Evolutionary conservation across 2,329 filamentous ascomycete genomes (phyloP), one percentile per base, ranked within the genome.

Genomic region (Pseudogymnoascus pannorum): DNA sequence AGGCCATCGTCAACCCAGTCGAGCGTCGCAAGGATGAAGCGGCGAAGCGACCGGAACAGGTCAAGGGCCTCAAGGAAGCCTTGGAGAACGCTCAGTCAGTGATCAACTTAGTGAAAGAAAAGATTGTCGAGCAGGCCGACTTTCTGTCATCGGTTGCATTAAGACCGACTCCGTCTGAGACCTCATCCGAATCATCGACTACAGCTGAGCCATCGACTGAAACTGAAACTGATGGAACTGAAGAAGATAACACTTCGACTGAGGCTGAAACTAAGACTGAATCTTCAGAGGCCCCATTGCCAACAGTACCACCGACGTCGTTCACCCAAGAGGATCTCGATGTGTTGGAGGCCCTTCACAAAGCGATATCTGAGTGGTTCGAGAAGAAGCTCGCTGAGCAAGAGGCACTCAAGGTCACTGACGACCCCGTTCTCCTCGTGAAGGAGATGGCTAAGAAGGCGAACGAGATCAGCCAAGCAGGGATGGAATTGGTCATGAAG

Each of bases 1-100:
- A 91, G 71, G 83, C 86, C 60, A 83, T 97, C 54, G 89, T 92
- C 59, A 78, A 84, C 31, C 93, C 92, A 1, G 85, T 96, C 24
- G 81, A 91, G 67, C 85, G 82, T 70, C 85, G 94, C 63, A 86
- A 87, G 57, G 81, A 87, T 14, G 93, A 99, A 73, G 80, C 84
- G 2, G 76, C 78, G 11, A 82, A 85, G 71, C 86, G 93, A 26
- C 92, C 92, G 1, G 84, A 84, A 61, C 80, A 88, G 24, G 72
- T 97, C 58, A 78, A 85, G 59, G 73, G 78, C 5, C 77, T 97
- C 33, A 82, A 89, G 72, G 83, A 87, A 3, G 81, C 86, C n/a
- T 77, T 97, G 54, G 81, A 86, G 61, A 83, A 87, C 71, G 87
- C 90, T 2, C 81, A 85, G 63, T 81, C 82, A n/a, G 85, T 96